Evolutionary conservation across 148 eudicot genomes (phyloP), one percentile per base, ranked within the genome.

Genomic region (Silene conica): DNA sequence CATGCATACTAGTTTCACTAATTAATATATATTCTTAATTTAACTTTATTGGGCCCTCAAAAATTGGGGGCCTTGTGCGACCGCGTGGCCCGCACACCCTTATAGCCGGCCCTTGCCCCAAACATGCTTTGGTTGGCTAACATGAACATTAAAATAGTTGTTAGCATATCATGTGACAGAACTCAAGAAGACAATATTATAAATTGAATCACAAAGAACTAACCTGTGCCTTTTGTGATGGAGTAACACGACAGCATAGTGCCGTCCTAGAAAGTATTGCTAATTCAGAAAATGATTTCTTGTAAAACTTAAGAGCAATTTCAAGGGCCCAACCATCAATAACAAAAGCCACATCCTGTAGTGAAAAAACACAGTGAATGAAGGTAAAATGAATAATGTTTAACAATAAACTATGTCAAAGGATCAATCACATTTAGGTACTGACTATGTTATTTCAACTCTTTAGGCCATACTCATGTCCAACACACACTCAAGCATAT

Each of bases 321-420:
- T 96, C 99, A 76, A 96, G 97, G 78, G 99, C 96, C 94, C 96
- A 90, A 12, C 99, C 99, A 86, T 96, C 99, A 82, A 92, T 82
- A 77, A 96, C 94, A 83, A 96, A 92, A 67, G 99, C 99, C 65
- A 90, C 91, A 62, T 96, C 99, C 99, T 95, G 88, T 71, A 13
- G 71, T 4, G 79, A 70, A 0, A 28, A 52, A 67, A 70, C 19
- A 56, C 56, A 34, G 13, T 3, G 67, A 18, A 54, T 20, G 16
- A 28, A 50, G 55, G 55, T 50, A 50, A 12, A 15, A 50, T 14
- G 18, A 50, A 38, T 38, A 50, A 9, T 13, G 9, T 11, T 50
- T 18, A 50, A 50, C 55, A 50, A 11, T 50, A 50, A 50, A 50
- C 55, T 50, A 48, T 48, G 55, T 50, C 55, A 50, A 15, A 50